Conservation (phyloP, 768 basidiomycete genomes). For the Agaricus blazei region DNA sequence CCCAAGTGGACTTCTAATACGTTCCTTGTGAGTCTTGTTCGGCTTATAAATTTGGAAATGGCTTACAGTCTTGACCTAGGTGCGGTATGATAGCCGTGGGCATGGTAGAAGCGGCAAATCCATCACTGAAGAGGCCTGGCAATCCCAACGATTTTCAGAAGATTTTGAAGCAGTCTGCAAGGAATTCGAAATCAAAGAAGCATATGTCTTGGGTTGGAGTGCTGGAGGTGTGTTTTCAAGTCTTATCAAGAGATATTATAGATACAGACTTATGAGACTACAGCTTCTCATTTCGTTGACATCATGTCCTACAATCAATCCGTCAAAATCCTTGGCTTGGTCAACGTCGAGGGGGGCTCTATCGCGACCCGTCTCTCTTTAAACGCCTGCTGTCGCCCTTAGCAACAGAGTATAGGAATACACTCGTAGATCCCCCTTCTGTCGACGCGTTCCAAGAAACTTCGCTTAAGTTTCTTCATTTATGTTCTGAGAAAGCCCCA, state of each 20-base stretch:
- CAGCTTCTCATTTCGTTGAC: constrained; percentile 3
- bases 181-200: constrained; percentile 21
- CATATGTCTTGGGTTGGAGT: constrained; percentile 30
- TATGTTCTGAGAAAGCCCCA: constrained; percentile 14
- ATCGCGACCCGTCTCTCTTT: neutral
- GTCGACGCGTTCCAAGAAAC: constrained; percentile 20
- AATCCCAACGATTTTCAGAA: constrained; percentile 22
- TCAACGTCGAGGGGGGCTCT: constrained; percentile 17
- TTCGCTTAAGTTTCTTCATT: constrained; percentile 15
- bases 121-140: constrained; percentile 18
- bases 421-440: constrained; percentile 8
- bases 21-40: constrained; percentile 18
- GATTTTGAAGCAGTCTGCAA: constrained; percentile 26
- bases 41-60: neutral
- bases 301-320: constrained; percentile 19
- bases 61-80: neutral
- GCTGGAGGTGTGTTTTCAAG: constrained; percentile 4
- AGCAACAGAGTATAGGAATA: constrained; percentile 12
- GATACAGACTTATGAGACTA: neutral
- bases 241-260: neutral
- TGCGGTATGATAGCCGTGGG: constrained; percentile 26
- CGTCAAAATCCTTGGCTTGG: constrained; percentile 21
- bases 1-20: constrained; percentile 17
- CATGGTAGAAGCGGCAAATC: constrained; percentile 28
- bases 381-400: constrained; percentile 12